phyloP scores from a whole-genome alignment of 2,329 filamentous ascomycete genomes.

The Aspergillus fischeri region DNA sequence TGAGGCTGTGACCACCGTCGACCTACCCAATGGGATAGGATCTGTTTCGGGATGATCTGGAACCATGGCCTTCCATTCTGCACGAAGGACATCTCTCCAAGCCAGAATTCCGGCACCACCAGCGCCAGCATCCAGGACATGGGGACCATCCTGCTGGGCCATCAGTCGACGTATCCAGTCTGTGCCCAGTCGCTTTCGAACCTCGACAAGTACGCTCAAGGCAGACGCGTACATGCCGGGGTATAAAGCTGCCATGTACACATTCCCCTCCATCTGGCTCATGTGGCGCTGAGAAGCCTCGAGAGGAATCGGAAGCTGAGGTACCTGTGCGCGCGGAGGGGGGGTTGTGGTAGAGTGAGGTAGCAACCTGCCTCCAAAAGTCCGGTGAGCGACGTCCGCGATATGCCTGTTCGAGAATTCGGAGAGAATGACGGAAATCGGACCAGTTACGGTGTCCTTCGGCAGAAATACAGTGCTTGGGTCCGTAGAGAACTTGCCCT shows the following conservation, averaged over 20 bases:
- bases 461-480: slow-evolving; percentile 75
- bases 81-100: slow-evolving; percentile 66
- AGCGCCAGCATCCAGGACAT: slow-evolving; percentile 59
- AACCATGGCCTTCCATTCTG: slow-evolving; percentile 73
- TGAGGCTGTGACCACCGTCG: slow-evolving; percentile 75
- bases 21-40: slow-evolving; percentile 56
- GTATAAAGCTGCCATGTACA: slow-evolving; percentile 56
- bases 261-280: slow-evolving; percentile 59
- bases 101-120: slow-evolving; percentile 60
- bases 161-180: slow-evolving; percentile 57
- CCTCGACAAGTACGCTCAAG: slow-evolving; percentile 55
- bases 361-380: slow-evolving; percentile 72
- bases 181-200: slow-evolving; percentile 56
- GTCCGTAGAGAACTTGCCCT: slow-evolving; percentile 69
- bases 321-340: slow-evolving; percentile 43
- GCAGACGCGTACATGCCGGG: slow-evolving; percentile 58
- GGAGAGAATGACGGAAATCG: slow-evolving; percentile 65
- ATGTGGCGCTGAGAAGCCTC: slow-evolving; percentile 54
- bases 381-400: slow-evolving; percentile 62
- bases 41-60: slow-evolving; percentile 39
- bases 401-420: slow-evolving; percentile 72
- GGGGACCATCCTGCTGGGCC: slow-evolving; percentile 52
- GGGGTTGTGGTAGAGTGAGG: slow-evolving; percentile 75
- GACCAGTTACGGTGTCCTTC: slow-evolving; percentile 62
- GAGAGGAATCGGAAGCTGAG: slow-evolving; percentile 56